Conservation (phyloP, 1,284 basidiomycete genomes). For the Ustilago vetiveriae region DNA sequence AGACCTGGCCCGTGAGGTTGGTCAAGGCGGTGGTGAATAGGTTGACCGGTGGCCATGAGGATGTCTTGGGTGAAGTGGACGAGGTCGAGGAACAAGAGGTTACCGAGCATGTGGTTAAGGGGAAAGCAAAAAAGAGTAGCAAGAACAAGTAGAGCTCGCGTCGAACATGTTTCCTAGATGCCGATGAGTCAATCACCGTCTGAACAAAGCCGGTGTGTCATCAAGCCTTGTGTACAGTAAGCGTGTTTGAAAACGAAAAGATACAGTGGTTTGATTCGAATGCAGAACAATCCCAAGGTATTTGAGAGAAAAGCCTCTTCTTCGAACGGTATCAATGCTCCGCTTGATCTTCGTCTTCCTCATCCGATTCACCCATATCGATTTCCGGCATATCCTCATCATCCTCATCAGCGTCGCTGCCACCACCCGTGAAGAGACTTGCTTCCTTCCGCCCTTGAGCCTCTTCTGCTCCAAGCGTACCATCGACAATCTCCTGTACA, state of each 20-base stretch:
- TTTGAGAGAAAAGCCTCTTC: background rate
- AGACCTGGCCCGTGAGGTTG: slow-evolving; percentile 50
- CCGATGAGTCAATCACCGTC: no score
- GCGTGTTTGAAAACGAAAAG: no score
- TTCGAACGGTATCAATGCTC: background rate
- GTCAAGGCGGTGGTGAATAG: slow-evolving; percentile 24
- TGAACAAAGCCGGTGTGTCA: no score
- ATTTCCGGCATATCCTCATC: slow-evolving; percentile 54
- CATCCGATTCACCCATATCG: slow-evolving; percentile 48
- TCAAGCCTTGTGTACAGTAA: no score
- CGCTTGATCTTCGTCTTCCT: slow-evolving; percentile 15
- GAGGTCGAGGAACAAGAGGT: slow-evolving; percentile 9
- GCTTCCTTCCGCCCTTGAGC: background rate
- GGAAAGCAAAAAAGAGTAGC: slow-evolving; percentile 4
- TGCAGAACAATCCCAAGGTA: no score
- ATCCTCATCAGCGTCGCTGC: slow-evolving; percentile 28
- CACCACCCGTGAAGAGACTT: slow-evolving; percentile 2
- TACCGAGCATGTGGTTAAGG: background rate
- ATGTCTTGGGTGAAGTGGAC: slow-evolving; percentile 21
- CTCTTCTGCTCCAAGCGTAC: background rate
- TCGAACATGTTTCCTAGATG: no score
- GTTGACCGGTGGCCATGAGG: slow-evolving; percentile 26
- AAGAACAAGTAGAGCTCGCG: slow-evolving; percentile 41
- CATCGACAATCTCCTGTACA: slow-evolving; percentile 1
- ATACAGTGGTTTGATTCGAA: background rate